A percentile compares a stretch with the other conserved stretches of the same genome.
Conservation (phyloP, 305 asterid genomes). For the Solanum aculeatissimum region DNA sequence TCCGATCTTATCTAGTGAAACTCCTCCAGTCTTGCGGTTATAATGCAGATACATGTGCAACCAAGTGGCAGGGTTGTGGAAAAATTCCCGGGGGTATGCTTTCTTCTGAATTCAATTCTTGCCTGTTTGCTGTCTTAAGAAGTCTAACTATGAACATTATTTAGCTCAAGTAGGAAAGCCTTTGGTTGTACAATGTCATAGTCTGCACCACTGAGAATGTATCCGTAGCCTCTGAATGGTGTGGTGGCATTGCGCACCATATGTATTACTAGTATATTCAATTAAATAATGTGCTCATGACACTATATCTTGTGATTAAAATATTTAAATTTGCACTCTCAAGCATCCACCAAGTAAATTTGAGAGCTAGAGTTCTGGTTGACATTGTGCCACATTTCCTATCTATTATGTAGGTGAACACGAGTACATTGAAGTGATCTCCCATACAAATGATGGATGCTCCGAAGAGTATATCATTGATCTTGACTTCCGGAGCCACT, state of each 20-base stretch:
- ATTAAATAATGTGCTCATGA: not conserved
- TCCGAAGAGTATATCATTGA: slow-evolving; percentile 28
- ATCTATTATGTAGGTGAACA: slow-evolving; percentile 29
- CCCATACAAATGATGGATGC: slow-evolving; percentile 4
- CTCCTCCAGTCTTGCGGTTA: slow-evolving; percentile 35
- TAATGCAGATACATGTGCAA: slow-evolving; percentile 31
- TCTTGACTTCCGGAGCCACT: slow-evolving; percentile 41
- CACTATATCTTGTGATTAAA: not conserved
- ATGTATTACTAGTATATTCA: not conserved
- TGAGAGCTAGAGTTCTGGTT: not conserved
- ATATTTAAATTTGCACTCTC: not conserved
- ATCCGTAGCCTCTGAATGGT: not conserved
- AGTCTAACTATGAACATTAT: not conserved
- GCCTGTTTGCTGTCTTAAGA: not conserved
- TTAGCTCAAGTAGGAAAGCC: not conserved
- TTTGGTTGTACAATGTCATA: not conserved
- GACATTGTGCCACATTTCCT: not conserved
- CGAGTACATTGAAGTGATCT: slow-evolving; percentile 35
- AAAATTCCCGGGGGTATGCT: slow-evolving; percentile 42
- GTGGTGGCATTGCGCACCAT: not conserved
- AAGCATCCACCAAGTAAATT: not conserved
- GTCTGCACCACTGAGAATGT: not conserved
- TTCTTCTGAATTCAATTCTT: not conserved
- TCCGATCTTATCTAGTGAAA: slow-evolving; percentile 30
- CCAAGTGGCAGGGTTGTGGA: slow-evolving; percentile 36